Evolutionary conservation across 2,329 filamentous ascomycete genomes (phyloP).

Genomic region (Didymella exigua): DNA sequence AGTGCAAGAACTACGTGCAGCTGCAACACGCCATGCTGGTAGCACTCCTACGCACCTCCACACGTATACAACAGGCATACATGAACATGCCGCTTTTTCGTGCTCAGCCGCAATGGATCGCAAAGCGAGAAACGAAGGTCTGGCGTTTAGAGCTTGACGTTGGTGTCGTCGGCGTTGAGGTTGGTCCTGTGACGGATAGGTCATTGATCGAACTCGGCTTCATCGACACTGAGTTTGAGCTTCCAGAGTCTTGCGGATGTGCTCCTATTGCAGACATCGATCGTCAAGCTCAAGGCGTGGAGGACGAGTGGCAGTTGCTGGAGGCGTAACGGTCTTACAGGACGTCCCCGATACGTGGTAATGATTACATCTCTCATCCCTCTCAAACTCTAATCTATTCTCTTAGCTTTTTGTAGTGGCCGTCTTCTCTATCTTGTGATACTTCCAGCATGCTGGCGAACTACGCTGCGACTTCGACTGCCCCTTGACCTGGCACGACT

Average conservation of each 20-base stretch:
- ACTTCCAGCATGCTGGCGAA: conserved; percentile 33
- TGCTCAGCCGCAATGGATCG: conserved; percentile 5
- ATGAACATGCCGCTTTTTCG: background rate
- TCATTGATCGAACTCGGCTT: conserved; percentile 1
- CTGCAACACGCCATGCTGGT: background rate
- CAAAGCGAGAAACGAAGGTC: conserved; percentile 1
- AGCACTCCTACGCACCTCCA: background rate
- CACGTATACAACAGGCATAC: background rate
- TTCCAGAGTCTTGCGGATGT: conserved; percentile 8
- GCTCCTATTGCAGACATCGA: background rate
- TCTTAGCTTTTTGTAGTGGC: background rate
- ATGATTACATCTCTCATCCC: background rate
- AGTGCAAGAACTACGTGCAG: background rate
- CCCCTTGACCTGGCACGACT: conserved; percentile 7
- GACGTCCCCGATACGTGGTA: background rate
- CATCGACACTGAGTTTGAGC: conserved; percentile 1
- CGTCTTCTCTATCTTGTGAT: conserved; percentile 12
- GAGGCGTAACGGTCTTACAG: background rate
- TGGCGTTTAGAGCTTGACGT: conserved; percentile 25
- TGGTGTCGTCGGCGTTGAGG: conserved; percentile 4
- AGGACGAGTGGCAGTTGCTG: conserved; percentile 10
- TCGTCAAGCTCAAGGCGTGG: background rate
- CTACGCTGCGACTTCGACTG: conserved; percentile 22
- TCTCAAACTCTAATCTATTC: background rate
- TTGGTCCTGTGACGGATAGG: background rate